Evolutionary conservation across 1,284 basidiomycete genomes (phyloP), one percentile per base, ranked within the genome.

Genomic region (Ceratobasidium sp.): DNA sequence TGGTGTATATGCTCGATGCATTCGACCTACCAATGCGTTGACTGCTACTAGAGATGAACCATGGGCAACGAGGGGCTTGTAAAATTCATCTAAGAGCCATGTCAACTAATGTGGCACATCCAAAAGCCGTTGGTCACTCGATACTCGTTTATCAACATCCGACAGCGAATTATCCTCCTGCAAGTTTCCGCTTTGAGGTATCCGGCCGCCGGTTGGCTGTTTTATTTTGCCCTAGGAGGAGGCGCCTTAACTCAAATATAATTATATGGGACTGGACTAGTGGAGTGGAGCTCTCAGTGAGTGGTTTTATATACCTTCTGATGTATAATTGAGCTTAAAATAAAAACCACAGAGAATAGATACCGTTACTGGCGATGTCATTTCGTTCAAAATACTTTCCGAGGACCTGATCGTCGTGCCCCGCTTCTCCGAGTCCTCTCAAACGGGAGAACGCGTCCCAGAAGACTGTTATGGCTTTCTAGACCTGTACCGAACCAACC

Each of bases 181-280:
- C 51, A 53, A 53, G 48, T 29, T 69, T 44, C 36, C 36, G 47
- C 36, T 56, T 69, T n/a, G 36, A 69, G 31, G 47, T 69, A 54
- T 22, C 57, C 2, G 66, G 66, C 17, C 51, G 47, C 19, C 27
- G 54, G 27, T 29, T 69, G 51, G 66, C 33, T 1, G 47, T 69
- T 24, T 50, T 69, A 47, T 69, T 69, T n/a, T n/a, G n/a, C n/a
- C n/a, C n/a, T n/a, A n/a, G n/a, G n/a, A n/a, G n/a, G n/a, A n/a
- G n/a, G n/a, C n/a, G n/a, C n/a, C n/a, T n/a, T 27, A n/a, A 53
- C 27, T 69, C 66, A 31, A 45, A 41, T 33, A 31, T 69, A 15
- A 44, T 69, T 22, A 29, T 69, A 22, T 69, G 66, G 66, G 53
- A 69, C 53, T 69, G 66, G 66, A 47, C 44, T 48, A 63, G 44